Evolutionary conservation across 192 early-diverging fungal species (phyloP).

Genomic region (Podila horticola): DNA sequence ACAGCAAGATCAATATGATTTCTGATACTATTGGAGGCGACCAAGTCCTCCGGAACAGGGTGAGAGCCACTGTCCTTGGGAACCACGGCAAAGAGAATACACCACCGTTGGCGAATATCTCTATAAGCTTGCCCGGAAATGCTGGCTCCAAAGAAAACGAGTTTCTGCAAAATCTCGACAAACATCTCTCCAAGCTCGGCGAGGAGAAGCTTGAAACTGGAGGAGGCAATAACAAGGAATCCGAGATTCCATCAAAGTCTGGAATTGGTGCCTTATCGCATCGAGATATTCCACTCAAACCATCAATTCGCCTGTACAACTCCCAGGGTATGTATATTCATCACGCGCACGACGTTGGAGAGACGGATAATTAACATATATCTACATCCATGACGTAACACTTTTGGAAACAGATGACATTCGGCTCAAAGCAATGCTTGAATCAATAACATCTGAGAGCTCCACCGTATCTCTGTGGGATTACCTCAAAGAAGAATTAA

Average conservation of each 20-base stretch:
- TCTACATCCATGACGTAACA: too few relatives aligned
- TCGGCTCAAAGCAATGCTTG: slow-evolving; percentile 28
- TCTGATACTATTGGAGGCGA: too few relatives aligned
- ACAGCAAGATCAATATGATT: background rate
- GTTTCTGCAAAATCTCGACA: slow-evolving; percentile 35
- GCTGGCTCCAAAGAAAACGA: slow-evolving; percentile 8
- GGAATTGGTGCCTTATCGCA: too few relatives aligned
- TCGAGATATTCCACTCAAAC: too few relatives aligned
- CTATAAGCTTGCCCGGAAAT: background rate
- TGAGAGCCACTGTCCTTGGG: background rate
- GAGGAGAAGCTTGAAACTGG: slow-evolving; percentile 8
- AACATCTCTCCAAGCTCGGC: slow-evolving; percentile 28
- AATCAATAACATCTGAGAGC: slow-evolving; percentile 30
- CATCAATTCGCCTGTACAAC: too few relatives aligned
- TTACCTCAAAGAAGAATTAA: slow-evolving; percentile 71
- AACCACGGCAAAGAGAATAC: background rate
- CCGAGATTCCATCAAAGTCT: too few relatives aligned
- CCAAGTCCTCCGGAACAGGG: background rate
- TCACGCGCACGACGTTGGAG: too few relatives aligned
- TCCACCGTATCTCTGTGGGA: slow-evolving; percentile 59
- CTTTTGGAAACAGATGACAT: slow-evolving; percentile 16
- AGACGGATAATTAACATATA: too few relatives aligned
- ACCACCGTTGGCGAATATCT: background rate
- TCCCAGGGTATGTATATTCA: too few relatives aligned
- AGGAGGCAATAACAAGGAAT: background rate